Percentiles rank a stretch among this genome's conserved stretches.
These are phyloP conservation scores for Calonectria ilicicola DNA, from an alignment of 2,329 filamentous ascomycete species.

Conservation along the genomic window DNA sequence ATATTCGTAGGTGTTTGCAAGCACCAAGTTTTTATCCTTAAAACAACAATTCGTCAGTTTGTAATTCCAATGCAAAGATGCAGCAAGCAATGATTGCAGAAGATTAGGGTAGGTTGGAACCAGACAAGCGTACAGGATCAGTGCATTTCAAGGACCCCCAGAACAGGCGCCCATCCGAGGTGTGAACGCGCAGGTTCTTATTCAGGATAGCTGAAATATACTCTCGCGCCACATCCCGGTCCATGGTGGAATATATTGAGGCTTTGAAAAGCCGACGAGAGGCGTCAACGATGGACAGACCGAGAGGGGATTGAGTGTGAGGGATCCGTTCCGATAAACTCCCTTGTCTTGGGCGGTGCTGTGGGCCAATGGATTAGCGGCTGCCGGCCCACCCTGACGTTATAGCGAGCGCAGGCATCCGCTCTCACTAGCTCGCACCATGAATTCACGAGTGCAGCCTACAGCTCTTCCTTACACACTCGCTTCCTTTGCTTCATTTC, in stretches of 20 bases:
- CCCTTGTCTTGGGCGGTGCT: constrained; percentile 2
- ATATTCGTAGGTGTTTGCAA: constrained; percentile 90
- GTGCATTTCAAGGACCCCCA: constrained; percentile 94
- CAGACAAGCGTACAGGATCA: constrained; percentile 77
- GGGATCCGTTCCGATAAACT: constrained; percentile 22
- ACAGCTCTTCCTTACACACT: neutral
- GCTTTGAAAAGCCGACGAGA: constrained; percentile 2
- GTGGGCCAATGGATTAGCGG: constrained; percentile 30
- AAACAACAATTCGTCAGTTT: neutral
- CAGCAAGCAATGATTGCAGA: neutral
- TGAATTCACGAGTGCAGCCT: constrained; percentile 23
- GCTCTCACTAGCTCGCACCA: constrained; percentile 3
- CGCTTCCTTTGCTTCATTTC: neutral
- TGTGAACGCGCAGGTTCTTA: constrained; percentile 82
- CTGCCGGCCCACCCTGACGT: constrained; percentile 39
- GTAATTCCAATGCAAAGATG: neutral
- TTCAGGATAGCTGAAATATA: constrained; percentile 78
- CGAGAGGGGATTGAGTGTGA: constrained; percentile 10
- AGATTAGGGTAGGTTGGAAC: neutral
- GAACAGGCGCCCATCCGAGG: constrained; percentile 88
- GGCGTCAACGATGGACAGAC: constrained; percentile 7
- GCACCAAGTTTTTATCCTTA: constrained; percentile 89
- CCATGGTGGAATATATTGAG: constrained; percentile 48
- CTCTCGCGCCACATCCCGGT: constrained; percentile 63
- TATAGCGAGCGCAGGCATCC: constrained; percentile 21